Evolutionary conservation across 176 grass and related monocot genomes (phyloP), one percentile per base, ranked within the genome.

Genomic region (Oryza glaberrima): DNA sequence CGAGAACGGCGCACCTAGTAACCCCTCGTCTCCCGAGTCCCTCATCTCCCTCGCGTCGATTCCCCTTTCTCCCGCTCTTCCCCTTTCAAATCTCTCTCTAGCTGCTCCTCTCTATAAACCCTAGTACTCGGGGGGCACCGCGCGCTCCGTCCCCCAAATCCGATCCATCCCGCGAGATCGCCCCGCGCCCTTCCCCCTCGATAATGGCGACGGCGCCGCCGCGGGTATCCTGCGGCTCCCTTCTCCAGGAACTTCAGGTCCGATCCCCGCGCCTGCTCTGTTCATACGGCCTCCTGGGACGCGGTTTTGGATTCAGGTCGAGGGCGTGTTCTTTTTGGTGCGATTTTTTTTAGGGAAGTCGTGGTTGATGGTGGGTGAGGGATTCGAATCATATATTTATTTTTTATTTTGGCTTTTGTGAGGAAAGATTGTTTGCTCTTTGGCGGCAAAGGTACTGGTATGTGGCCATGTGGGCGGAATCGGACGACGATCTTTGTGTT

Each of bases 181-280:
- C 41, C 17, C 48, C 49, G 66, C 52, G 54, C 54, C 28, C 61
- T 2, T 38, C 13, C 48, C 48, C 69, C 11, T 60, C 81, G 30
- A 23, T 64, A 11, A 86, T 90, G 84, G 80, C 75, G 40, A 15
- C 75, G 11, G 47, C 30, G 70, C 40, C n/a, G 76, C 74, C 77
- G 74, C 83, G 70, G 41, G 83, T 80, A 80, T 92, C 93, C 60
- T 96, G 91, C 66, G 90, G 90, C 46, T 88, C 87, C 3, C 75
- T 99, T 69, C 96, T 99, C 67, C 87, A 89, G 45, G 89, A 99
- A 93, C 85, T 99, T 22, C 91, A 94, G 91, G 96, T 99, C 48
- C 41, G 67, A 5, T 22, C 51, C 51, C 69, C 69, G 30, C 47
- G 15, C 34, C 9, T 69, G 17, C 35, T 38, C 40, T 11, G 11